Base-by-base conservation (phyloP, 805 yeast species). In the Ogataea kodamae region DNA sequence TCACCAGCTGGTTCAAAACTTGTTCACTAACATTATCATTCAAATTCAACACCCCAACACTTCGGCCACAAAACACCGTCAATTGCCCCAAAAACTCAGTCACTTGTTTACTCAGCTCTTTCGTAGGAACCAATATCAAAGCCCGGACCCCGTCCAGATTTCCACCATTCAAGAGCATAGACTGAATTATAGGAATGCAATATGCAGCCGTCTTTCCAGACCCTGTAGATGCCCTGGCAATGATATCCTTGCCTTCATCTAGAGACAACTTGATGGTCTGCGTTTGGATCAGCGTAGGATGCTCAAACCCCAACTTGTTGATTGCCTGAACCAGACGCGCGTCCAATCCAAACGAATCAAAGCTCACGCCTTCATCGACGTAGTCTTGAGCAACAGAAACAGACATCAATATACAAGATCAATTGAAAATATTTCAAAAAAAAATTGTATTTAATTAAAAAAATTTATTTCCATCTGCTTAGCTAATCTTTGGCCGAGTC, bases 191-290 rank as follows among this genome's bases (percentile, higher is more conserved):
- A 5, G 98, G 98, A 30, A 90, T 72, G 43, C 81, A 62, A 55
- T 90, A 90, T 1, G 97, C 95, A 8, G 86, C 84, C 0, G 97
- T 90, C 60, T 90, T 90, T 45, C 97, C 97, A 6, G 96, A 83
- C 4, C 98, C 98, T 0, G 98, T 90, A 16, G 86, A 78, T 5
- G 97, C 96, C 55, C 84, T 80, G 22, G 97, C 97, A 28, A 90
- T 81, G 44, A 90, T 82, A 57, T 90, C 97, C 64, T 88, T 81
- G 54, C 81, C 84, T 47, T 90, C 92, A 45, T 86, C 83, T 33
- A 92, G 62, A 1, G 98, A 96, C 30, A 92, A 64, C 25, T 95
- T 96, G 40, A 92, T 86, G n/a, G 96, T 83, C 54, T 79, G 80
- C 6, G 94, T 74, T 62, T 92, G 98, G 35, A 92, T 82, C 37